Base-by-base conservation (phyloP, 1,139 yeast genomes). In the Pichia sp. region DNA sequence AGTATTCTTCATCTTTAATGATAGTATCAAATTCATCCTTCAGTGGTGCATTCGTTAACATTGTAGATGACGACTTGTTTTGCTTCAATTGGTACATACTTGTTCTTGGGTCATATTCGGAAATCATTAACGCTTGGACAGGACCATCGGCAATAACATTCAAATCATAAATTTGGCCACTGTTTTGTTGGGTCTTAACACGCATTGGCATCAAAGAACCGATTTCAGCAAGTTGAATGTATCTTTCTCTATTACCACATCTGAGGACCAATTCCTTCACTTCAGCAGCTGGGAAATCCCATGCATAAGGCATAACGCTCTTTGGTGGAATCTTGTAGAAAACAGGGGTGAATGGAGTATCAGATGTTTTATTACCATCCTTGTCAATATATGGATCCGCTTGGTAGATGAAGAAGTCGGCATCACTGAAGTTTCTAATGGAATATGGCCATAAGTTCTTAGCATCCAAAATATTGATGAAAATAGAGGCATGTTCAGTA, bases 121-220 rank as follows among this genome's bases (percentile, higher is more conserved):
- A 79, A 8, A 93, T 83, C 3, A 90, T 84, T 56, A 93, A 73
- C 0, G 96, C 84, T 63, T 90, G 97, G 0, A 93, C 83, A 0
- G 97, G 96, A 0, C 98, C 99, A 69, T 93, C 98, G 0, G 98
- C 99, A 40, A 90, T 84, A 35, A 93, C 98, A 63, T 90, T 89
- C 59, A 93, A 71, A 60, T 91, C 98, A 30, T 89, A 91, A 45
- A 82, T 78, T n/a, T 61, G 61, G 2, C 66, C 65, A 12, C 70
- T 72, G 8, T 66, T 67, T 6, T 68, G 65, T 1, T 76, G 69
- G 3, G 74, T 72, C 3, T 90, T 87, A 22, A 87, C 61, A 57
- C 89, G 79, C 80, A 93, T 88, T 1, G 98, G 98, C 50, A 83
- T 83, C 53, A 90, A 71, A 53, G 84, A 85, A 22, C 99, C 99